These are phyloP conservation scores for Oryza punctata DNA, from an alignment of 176 grass and related monocot species.

Conservation along the genomic window DNA sequence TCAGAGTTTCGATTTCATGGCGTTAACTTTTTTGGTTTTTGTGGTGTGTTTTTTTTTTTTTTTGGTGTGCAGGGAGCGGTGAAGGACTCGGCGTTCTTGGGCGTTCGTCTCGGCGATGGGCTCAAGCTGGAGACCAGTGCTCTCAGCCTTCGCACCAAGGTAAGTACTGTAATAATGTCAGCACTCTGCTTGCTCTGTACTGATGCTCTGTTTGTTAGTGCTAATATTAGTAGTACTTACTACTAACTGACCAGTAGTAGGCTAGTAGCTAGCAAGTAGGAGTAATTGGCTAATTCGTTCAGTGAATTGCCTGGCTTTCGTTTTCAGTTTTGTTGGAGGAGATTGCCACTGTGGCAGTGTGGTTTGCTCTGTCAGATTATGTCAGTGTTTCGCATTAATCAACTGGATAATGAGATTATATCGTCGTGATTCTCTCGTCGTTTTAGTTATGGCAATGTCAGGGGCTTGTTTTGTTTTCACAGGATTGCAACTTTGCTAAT, in stretches of 20 bases:
- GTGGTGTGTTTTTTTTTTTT: background rate
- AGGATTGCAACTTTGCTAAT: background rate
- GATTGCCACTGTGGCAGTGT: too few species aligned
- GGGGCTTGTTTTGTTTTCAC: background rate
- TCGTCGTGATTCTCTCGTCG: background rate
- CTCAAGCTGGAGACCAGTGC: slow-evolving; percentile 55
- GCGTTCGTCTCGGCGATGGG: slow-evolving; percentile 54
- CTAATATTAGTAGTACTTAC: too few species aligned
- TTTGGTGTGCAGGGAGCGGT: slow-evolving; percentile 40
- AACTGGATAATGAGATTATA: background rate
- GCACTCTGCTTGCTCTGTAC: background rate
- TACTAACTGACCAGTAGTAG: too few species aligned
- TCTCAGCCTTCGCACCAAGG: slow-evolving; percentile 67
- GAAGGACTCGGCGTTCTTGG: slow-evolving; percentile 70
- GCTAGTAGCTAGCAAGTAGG: too few species aligned
- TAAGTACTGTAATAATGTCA: slow-evolving; percentile 31
- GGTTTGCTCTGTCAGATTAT: background rate
- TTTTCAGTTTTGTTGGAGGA: too few species aligned
- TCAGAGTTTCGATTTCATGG: too few species aligned
- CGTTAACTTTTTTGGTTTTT: too few species aligned
- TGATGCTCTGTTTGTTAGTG: background rate
- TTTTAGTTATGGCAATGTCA: background rate
- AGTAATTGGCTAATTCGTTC: too few species aligned
- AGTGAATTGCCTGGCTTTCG: too few species aligned
- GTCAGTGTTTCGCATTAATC: background rate